Conservation (phyloP, 2,329 filamentous ascomycete genomes). For the Tolypocladium album region DNA sequence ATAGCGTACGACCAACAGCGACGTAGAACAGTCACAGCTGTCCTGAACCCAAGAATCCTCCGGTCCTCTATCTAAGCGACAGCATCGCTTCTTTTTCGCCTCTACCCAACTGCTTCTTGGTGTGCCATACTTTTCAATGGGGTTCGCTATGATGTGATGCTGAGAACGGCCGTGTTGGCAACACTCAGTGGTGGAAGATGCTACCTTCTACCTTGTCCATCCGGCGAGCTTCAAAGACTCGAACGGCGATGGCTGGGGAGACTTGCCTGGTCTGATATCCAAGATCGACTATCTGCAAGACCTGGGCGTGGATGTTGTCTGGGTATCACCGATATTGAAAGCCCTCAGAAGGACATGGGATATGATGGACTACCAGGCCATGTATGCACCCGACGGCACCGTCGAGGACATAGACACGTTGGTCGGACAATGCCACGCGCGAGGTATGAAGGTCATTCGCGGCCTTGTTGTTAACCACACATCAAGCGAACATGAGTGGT, state of each 20-base stretch:
- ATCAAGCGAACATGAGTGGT: constrained; percentile 43
- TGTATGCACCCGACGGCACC: constrained; percentile 45
- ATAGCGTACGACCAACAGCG: neutral
- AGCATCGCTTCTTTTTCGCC: neutral
- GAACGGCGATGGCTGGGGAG: constrained; percentile 52
- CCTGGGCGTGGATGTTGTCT: constrained; percentile 52
- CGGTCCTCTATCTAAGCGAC: neutral
- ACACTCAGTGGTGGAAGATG: constrained; percentile 35
- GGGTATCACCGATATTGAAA: constrained; percentile 31
- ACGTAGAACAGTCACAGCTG: neutral
- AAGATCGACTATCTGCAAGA: constrained; percentile 53
- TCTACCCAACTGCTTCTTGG: neutral
- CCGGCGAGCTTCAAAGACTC: constrained; percentile 49
- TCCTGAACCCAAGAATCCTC: neutral
- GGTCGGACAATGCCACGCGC: constrained; percentile 45
- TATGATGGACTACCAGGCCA: constrained; percentile 50
- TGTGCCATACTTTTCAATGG: constrained; percentile 12
- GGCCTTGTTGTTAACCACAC: constrained; percentile 69
- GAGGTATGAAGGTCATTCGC: constrained; percentile 57
- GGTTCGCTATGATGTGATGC: constrained; percentile 20
- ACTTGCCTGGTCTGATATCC: constrained; percentile 53
- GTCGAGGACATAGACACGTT: constrained; percentile 52
- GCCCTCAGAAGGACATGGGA: constrained; percentile 50
- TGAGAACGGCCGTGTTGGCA: constrained; percentile 18
- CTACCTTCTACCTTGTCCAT: constrained; percentile 41